These are phyloP conservation scores for Ceriops zippeliana DNA, from an alignment of 345 rosid genomes.

Conservation along the genomic window DNA sequence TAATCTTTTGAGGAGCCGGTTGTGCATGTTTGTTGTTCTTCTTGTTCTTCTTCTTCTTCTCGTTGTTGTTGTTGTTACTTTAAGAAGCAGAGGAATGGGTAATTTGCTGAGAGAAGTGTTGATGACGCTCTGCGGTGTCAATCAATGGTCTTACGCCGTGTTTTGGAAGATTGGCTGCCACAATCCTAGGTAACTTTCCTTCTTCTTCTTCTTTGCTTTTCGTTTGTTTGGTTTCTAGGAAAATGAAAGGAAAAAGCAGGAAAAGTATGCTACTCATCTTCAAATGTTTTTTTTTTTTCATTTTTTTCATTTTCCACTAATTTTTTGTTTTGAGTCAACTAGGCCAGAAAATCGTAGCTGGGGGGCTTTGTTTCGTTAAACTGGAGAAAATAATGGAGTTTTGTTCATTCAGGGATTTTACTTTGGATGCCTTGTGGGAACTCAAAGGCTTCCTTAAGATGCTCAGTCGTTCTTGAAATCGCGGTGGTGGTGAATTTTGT, in stretches of 20 bases:
- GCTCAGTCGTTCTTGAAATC: too few species aligned
- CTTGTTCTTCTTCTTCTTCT: too few species aligned
- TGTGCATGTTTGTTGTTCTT: neutral
- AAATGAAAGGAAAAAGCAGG: slow-evolving; percentile 1
- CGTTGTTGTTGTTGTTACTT: slow-evolving; percentile 20
- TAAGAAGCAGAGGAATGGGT: slow-evolving; percentile 48
- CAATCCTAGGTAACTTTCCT: slow-evolving; percentile 62
- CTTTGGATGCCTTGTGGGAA: neutral
- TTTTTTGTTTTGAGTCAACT: neutral
- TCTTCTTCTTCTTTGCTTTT: neutral
- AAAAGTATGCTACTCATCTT: neutral
- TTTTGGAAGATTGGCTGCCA: slow-evolving; percentile 97
- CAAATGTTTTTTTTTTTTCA: neutral
- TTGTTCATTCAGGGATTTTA: neutral
- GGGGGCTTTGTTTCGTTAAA: neutral
- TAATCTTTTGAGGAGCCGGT: neutral
- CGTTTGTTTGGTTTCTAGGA: neutral
- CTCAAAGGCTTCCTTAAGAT: neutral
- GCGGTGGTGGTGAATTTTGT: too few species aligned
- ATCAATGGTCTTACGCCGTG: slow-evolving; percentile 86
- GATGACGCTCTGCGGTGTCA: slow-evolving; percentile 63
- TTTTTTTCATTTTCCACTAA: neutral
- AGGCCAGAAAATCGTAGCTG: neutral
- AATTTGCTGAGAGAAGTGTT: slow-evolving; percentile 66
- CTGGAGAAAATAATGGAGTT: neutral